These are phyloP conservation scores for Oidiodendron maius DNA, from an alignment of 495 filamentous ascomycete genomes.

Conservation along the genomic window DNA sequence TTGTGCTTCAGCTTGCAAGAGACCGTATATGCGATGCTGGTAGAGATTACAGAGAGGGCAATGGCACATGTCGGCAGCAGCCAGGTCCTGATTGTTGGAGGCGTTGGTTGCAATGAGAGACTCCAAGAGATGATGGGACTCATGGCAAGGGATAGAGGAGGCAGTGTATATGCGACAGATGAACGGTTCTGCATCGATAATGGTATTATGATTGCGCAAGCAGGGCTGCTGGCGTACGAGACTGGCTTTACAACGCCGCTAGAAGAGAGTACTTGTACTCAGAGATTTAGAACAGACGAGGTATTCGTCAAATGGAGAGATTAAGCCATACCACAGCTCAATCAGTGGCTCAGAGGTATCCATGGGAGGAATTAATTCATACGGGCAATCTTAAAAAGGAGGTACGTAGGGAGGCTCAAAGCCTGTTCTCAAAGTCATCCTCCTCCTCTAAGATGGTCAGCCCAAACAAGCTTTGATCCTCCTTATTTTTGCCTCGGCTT, in stretches of 20 bases:
- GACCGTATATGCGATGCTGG: slow-evolving; percentile 91
- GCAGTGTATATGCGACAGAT: slow-evolving; percentile 89
- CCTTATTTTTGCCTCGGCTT: slow-evolving; percentile 24
- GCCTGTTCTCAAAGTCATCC: slow-evolving; percentile 24
- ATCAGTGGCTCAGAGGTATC: background rate
- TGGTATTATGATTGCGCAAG: slow-evolving; percentile 99
- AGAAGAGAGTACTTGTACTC: slow-evolving; percentile 83
- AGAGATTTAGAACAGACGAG: slow-evolving; percentile 92
- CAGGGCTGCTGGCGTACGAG: slow-evolving; percentile 76
- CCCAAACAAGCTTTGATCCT: slow-evolving; percentile 34
- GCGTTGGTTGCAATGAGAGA: slow-evolving; percentile 96
- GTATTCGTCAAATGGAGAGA: slow-evolving; percentile 89
- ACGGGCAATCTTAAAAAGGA: background rate
- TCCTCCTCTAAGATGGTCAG: slow-evolving; percentile 67
- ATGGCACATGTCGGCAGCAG: slow-evolving; percentile 94
- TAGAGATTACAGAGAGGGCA: slow-evolving; percentile 96
- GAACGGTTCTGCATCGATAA: slow-evolving; percentile 99
- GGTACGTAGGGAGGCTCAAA: slow-evolving; percentile 1
- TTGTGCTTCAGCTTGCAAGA: slow-evolving; percentile 94
- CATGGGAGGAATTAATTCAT: background rate
- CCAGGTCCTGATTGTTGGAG: slow-evolving; percentile 91
- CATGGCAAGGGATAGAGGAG: slow-evolving; percentile 89
- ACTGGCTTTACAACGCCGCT: slow-evolving; percentile 71
- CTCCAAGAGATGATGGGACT: slow-evolving; percentile 97
- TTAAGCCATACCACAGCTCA: slow-evolving; percentile 26